Conservation (phyloP, 169 alveolate species). For the Cryptosporidium meleagridis region DNA sequence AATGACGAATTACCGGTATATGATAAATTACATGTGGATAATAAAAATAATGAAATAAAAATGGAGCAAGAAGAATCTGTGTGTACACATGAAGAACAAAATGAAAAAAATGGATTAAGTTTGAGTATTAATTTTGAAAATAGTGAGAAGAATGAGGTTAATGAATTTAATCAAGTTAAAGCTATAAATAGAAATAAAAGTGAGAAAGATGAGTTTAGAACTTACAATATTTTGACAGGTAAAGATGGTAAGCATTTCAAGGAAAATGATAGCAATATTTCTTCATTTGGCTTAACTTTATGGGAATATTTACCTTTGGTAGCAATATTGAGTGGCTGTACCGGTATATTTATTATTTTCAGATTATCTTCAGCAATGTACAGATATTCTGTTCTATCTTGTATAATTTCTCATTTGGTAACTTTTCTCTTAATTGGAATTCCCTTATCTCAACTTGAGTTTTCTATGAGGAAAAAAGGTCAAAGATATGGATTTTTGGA, state of each 20-base stretch:
- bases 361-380: slow-evolving; percentile 64
- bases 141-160: neutral
- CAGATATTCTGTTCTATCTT: slow-evolving; percentile 57
- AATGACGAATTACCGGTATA: neutral
- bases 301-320: slow-evolving; percentile 66
- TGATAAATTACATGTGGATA: neutral
- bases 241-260: neutral
- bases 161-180: neutral
- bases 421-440: slow-evolving; percentile 59
- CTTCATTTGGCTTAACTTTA: slow-evolving; percentile 29
- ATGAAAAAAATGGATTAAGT: neutral
- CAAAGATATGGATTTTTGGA: slow-evolving; percentile 45
- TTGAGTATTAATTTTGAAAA: neutral
- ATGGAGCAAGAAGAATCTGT: neutral
- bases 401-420: slow-evolving; percentile 46
- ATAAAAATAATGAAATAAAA: neutral
- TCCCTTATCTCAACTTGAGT: slow-evolving; percentile 54
- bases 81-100: neutral
- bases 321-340: slow-evolving; percentile 62
- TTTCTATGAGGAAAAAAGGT: slow-evolving; percentile 57
- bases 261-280: too few species aligned
- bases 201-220: neutral
- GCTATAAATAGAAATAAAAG: neutral
- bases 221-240: neutral
- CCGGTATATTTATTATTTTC: slow-evolving; percentile 58